Conservation (phyloP, 164 flowering plant genomes). For the Berberis thunbergii region DNA sequence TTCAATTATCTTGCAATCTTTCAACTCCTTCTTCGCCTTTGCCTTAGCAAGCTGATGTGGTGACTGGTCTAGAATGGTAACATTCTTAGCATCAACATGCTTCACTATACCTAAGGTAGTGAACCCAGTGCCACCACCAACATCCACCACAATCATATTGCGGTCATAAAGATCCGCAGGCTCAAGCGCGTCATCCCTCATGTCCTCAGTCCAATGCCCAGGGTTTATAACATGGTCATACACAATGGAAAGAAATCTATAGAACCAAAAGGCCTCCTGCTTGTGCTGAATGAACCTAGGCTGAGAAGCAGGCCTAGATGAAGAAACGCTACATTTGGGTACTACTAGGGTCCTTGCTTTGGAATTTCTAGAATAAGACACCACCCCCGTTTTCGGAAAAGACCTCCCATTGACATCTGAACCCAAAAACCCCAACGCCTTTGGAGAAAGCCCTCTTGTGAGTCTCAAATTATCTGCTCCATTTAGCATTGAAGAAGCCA, state of each 20-base stretch:
- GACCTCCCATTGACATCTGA: conserved; percentile 35
- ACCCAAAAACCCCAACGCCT: conserved; percentile 32
- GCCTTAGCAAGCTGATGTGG: conserved; percentile 76
- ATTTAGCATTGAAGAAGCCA: conserved; percentile 58
- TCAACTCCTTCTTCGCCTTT: conserved; percentile 51
- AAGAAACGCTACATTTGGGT: conserved; percentile 34
- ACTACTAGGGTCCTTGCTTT: conserved; percentile 9
- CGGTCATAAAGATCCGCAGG: conserved; percentile 49
- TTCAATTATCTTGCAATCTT: conserved; percentile 55
- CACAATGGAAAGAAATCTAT: conserved; percentile 54
- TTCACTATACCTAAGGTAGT: conserved; percentile 62
- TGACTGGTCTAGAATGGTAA: conserved; percentile 59
- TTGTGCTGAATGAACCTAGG: conserved; percentile 68
- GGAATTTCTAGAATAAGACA: conserved; percentile 18
- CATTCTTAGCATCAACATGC: conserved; percentile 70
- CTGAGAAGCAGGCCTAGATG: conserved; percentile 51
- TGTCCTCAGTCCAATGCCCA: conserved; percentile 74
- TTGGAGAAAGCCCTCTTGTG: conserved; percentile 23
- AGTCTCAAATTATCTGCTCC: conserved; percentile 44
- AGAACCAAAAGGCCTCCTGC: conserved; percentile 72
- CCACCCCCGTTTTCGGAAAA: conserved; percentile 24
- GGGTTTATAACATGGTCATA: conserved; percentile 69
- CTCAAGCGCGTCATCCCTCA: conserved; percentile 71
- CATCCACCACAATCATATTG: conserved; percentile 55
- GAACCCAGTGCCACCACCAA: conserved; percentile 70